Base-by-base conservation (phyloP, 768 basidiomycete species). In the Naganishia randhawae region DNA sequence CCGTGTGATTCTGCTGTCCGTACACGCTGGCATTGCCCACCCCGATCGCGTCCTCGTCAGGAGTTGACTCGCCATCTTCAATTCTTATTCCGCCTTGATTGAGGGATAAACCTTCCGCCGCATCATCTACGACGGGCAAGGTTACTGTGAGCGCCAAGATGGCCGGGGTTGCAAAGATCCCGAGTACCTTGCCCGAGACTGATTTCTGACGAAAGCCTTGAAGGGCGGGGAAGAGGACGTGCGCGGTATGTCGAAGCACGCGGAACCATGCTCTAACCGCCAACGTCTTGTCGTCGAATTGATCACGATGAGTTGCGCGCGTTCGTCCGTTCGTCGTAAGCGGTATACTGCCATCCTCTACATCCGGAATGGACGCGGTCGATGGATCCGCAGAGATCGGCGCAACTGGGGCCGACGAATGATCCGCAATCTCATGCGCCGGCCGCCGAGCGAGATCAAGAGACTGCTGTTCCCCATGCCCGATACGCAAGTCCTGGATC, bases 121-220 rank as follows among this genome's bases (percentile, higher is more conserved):
- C 90, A 42, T 89, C 84, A 33, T 79, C 78, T 11, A 94, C 91
- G 14, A 99, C 94, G 4, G 93, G 93, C 11, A 98, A 82, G 0
- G 95, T 97, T 22, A 98, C 71, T 0, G 94, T 97, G 55, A 99
- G 81, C 3, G 84, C 82, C 78, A 96, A 82, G 1, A 99, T 87
- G 1, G 92, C 91, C 1, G 95, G 95, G 0, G 89, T 86, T 3
- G 92, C 91, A 66, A 96, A 84, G 29, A 95, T 72, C 0, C 88
- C 85, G 0, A 89, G 89, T 33, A 90, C 81, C 80, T 86, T 86
- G 0, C 88, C 89, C 13, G 88, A 72, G 57, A 87, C 72, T 19
- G 87, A 87, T 79, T 95, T 92, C 27, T 84, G 82, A 31, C 81
- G 68, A 78, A 96, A 90, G 57, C 85, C 83, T 65, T 88, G 87